Base-by-base conservation (phyloP, 768 basidiomycete species). In the Macrolepiota albuminosa region DNA sequence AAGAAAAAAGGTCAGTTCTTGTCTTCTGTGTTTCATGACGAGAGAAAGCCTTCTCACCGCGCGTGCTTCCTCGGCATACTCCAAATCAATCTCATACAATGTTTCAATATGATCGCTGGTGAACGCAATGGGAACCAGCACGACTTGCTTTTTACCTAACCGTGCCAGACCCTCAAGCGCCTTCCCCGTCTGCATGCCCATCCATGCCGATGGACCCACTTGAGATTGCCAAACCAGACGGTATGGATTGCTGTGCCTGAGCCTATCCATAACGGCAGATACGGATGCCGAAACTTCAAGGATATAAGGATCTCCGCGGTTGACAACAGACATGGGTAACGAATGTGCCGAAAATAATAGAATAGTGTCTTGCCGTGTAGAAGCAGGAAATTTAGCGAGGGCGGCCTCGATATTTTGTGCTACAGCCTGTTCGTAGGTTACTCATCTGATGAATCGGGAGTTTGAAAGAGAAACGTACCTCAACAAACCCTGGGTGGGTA, bases 21-120 rank as follows among this genome's bases (percentile, higher is more conserved):
- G 36, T 34, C 59, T 63, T 60, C 49, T 58, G 47, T 11, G 47
- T 64, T 53, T 61, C 59, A 51, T 46, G 16, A 52, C 56, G 56
- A 63, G 29, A 60, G 61, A 59, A 45, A 58, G 45, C 54, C 4
- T 57, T 69, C 84, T 69, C 66, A 95, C 95, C 85, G 96, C 87
- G 71, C 82, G 82, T 9, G 91, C 97, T 74, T 98, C 95, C 74
- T 87, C 87, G 59, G 82, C 82, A 69, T 98, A 97, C 72, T 99
- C 97, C 56, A 95, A 72, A 72, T 99, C 97, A 53, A 98, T 81
- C 76, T 99, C 97, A 68, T 91, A 98, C 53, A 99, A 78, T 26
- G 97, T 99, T 79, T 99, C 97, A 68, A 99, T 98, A 71, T 99
- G 97, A 74, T 99, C 97, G 71, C 90, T 95, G 14, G 97, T 99